Percentiles rank a stretch among this genome's conserved stretches.
These are phyloP conservation scores for Acarospora socialis DNA, from an alignment of 2,329 filamentous ascomycete species.

Conservation along the genomic window DNA sequence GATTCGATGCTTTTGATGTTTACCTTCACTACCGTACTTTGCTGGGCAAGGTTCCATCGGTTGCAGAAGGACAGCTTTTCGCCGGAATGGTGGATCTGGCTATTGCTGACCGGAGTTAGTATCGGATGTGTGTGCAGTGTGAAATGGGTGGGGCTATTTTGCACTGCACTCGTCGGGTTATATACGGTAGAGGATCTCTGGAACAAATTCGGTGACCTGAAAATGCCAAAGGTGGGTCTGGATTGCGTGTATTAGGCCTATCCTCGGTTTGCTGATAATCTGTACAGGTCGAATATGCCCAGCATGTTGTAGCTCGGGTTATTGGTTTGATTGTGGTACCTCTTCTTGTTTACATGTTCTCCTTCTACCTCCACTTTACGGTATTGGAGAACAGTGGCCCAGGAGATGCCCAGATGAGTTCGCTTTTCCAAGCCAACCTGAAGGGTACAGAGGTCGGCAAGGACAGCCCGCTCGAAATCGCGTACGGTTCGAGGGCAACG, in stretches of 20 bases:
- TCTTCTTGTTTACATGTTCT: constrained; percentile 83
- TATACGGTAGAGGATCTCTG: constrained; percentile 96
- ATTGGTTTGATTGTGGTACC: constrained; percentile 81
- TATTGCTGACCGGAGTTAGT: constrained; percentile 83
- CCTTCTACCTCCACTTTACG: constrained; percentile 87
- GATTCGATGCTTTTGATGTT: constrained; percentile 98
- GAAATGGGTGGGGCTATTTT: constrained; percentile 95
- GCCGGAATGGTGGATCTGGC: constrained; percentile 85
- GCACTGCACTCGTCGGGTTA: constrained; percentile 82
- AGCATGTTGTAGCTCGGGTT: constrained; percentile 67
- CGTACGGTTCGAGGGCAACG: constrained; percentile 74
- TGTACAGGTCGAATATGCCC: constrained; percentile 48
- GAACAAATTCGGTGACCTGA: constrained; percentile 91
- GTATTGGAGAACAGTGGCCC: constrained; percentile 88
- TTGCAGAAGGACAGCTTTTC: constrained; percentile 77
- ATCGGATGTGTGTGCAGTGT: constrained; percentile 98
- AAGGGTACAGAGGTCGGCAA: constrained; percentile 86
- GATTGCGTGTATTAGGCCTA: background rate
- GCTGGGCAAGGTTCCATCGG: constrained; percentile 93
- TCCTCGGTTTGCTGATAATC: constrained; percentile 14
- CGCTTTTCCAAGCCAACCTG: constrained; percentile 94
- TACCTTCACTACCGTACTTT: constrained; percentile 93
- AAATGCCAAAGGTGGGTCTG: constrained; percentile 62
- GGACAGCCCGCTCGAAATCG: constrained; percentile 85
- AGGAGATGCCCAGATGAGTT: constrained; percentile 99